Conservation (phyloP, 129 eudicot genomes). For the Ambrosia trifida region DNA sequence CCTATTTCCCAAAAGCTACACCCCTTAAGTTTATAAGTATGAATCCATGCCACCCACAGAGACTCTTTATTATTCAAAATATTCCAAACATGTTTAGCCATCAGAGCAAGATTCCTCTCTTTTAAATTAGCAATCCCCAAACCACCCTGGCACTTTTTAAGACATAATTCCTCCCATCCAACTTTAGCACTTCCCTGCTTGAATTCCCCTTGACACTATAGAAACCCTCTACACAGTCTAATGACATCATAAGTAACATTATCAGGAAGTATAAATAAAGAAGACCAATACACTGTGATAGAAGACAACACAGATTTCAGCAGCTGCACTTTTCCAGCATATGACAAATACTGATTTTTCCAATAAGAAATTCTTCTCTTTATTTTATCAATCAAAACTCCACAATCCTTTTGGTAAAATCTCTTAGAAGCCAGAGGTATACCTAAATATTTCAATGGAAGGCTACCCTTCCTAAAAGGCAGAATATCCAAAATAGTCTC, state of each 20-base stretch:
- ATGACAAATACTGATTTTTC: background rate
- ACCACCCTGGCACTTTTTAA: background rate
- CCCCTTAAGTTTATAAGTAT: background rate
- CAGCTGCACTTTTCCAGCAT: too few relatives aligned
- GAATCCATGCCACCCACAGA: background rate
- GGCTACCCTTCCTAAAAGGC: background rate
- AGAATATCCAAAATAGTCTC: background rate
- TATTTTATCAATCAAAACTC: background rate
- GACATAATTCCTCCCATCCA: background rate
- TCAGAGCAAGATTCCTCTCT: background rate
- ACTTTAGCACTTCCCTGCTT: background rate
- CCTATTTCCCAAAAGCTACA: background rate
- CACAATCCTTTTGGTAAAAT: background rate
- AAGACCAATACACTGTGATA: background rate
- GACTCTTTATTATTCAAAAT: background rate
- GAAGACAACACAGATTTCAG: too few relatives aligned
- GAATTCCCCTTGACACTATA: background rate
- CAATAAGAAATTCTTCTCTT: background rate
- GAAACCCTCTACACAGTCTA: background rate
- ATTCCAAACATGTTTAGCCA: background rate
- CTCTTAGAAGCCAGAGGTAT: background rate
- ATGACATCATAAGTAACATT: background rate
- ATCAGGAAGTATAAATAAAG: background rate
- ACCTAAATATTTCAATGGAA: background rate
- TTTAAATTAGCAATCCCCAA: background rate